A percentile compares a stretch with the other conserved stretches of the same genome.
Evolutionary conservation across 805 yeast genomes (phyloP).

Genomic region (Lipomyces spencermartinsiae): DNA sequence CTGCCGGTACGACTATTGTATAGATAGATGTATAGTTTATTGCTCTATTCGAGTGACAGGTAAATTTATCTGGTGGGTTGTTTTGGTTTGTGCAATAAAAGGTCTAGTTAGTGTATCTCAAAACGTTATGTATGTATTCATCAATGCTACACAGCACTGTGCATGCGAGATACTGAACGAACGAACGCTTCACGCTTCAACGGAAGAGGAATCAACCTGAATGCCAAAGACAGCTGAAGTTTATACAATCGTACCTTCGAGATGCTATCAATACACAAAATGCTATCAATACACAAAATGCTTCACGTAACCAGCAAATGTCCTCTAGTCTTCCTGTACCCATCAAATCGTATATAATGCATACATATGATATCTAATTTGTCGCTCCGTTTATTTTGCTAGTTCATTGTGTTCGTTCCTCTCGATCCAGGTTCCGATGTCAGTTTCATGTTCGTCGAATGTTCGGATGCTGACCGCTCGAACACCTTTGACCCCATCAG

Average conservation of each 20-base stretch:
- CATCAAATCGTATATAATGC: neutral
- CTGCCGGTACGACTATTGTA: neutral
- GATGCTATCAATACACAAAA: no score
- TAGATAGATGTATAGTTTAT: neutral
- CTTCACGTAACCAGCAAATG: no score
- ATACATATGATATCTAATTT: constrained; percentile 10
- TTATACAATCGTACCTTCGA: no score
- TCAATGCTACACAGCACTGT: neutral
- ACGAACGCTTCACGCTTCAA: no score
- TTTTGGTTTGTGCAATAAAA: neutral
- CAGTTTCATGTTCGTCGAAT: constrained; percentile 24
- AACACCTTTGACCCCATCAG: constrained; percentile 22
- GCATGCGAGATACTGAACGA: neutral
- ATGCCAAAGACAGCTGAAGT: no score
- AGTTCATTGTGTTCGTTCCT: neutral
- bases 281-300: no score
- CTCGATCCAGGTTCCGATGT: constrained; percentile 26
- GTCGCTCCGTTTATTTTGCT: neutral
- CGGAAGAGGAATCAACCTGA: no score
- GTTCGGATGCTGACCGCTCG: constrained; percentile 25
- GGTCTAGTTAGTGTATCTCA: neutral
- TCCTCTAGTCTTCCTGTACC: neutral
- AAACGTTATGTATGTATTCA: neutral
- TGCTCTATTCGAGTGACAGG: neutral
- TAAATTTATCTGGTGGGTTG: neutral